Evolutionary conservation across 2,329 filamentous ascomycete genomes (phyloP), one percentile per base, ranked within the genome.

Genomic region (Madurella mycetomatis): DNA sequence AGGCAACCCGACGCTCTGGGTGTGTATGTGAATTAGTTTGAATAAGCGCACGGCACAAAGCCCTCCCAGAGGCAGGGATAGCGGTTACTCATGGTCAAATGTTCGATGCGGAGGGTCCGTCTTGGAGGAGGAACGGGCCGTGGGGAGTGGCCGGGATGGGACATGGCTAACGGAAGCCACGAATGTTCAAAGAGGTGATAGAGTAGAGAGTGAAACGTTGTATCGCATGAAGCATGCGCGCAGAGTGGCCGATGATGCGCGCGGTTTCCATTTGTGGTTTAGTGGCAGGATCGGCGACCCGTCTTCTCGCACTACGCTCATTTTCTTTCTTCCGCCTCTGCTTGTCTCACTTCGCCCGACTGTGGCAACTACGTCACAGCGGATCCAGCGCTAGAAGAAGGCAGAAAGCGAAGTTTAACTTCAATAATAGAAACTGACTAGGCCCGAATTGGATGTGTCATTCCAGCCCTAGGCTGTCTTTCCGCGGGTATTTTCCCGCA

Each of bases 351-450:
- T 37, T 46, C 53, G 46, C 46, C 50, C 49, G 31, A 34, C 49
- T 44, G 34, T 47, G 45, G 42, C 49, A 53, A 32, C 15, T 7
- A 41, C 17, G 40, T 16, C 40, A 16, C 7, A n/a, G 17, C 5
- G 15, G 40, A 16, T 15, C 49, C 47, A 58, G 58, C 44, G 57
- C n/a, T n/a, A n/a, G n/a, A n/a, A n/a, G n/a, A n/a, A n/a, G n/a
- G 62, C 63, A 59, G 63, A 60, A 56, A 47, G 30, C 49, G 32
- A 60, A 57, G 51, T 45, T 60, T 61, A 58, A 54, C 43, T 59
- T 60, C 49, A 62, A 60, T 56, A 65, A 65, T 65, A 65, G 63
- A 62, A 64, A 59, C 59, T 49, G n/a, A 18, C 58, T 56, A 63
- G 13, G 2, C 61, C 56, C 1, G 30, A 58, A 44, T 7, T 4